phyloP scores from a whole-genome alignment of 768 basidiomycete species.

The Auriscalpium vulgare region DNA sequence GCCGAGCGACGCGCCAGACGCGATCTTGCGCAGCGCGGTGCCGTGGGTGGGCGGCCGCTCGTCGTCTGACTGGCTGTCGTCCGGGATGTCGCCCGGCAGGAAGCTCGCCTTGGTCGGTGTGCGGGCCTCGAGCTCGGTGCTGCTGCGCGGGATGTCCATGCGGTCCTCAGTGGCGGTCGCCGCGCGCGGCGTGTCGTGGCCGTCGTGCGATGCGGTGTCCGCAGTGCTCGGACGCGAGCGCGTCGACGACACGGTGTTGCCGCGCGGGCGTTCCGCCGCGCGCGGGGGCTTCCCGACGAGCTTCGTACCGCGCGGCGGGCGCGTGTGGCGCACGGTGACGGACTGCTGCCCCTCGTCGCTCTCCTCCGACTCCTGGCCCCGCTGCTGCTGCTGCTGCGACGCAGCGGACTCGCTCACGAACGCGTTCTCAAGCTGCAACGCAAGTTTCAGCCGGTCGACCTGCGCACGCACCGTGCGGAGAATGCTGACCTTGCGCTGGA shows the following conservation, averaged over 20 bases:
- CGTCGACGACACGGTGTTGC: conserved; percentile 55
- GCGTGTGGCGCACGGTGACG: conserved; percentile 1
- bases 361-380: no score
- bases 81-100: conserved; percentile 1
- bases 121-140: background rate
- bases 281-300: conserved; percentile 12
- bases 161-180: no score
- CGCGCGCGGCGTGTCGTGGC: background rate
- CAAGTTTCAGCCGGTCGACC: background rate
- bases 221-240: background rate
- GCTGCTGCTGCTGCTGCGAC: no score
- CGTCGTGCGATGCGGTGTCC: conserved; percentile 1
- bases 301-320: conserved; percentile 30
- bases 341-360: conserved; percentile 25
- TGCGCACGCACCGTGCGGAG: conserved; percentile 10
- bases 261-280: conserved; percentile 26
- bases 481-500: conserved; percentile 73
- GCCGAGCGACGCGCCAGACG: conserved; percentile 26
- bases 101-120: conserved; percentile 17
- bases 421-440: conserved; percentile 65
- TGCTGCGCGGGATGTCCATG: background rate
- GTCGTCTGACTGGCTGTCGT: background rate
- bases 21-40: conserved; percentile 25
- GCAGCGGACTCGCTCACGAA: conserved; percentile 41
- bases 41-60: conserved; percentile 12